Evolutionary conservation across 306 rosid species (phyloP).

Genomic region (Calophaca sinica): DNA sequence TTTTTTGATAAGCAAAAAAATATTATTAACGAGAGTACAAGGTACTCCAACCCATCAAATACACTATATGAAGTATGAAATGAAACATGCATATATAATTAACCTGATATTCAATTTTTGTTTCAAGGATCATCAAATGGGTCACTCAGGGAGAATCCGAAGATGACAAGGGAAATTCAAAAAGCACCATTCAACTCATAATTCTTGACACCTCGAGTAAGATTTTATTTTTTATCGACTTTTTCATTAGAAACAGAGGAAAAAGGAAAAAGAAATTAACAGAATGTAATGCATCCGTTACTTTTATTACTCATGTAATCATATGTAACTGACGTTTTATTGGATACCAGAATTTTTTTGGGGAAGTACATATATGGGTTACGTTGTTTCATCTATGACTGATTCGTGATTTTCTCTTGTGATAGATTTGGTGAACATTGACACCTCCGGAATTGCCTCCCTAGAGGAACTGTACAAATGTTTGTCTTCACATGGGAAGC

Average conservation of each 20-base stretch:
- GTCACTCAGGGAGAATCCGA: constrained; percentile 52
- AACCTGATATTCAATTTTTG: neutral
- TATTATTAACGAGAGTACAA: too few species aligned
- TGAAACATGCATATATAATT: too few species aligned
- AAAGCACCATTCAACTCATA: constrained; percentile 50
- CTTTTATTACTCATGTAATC: too few species aligned
- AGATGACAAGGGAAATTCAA: constrained; percentile 52
- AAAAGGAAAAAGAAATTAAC: neutral
- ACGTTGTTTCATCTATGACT: neutral
- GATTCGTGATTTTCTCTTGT: too few species aligned
- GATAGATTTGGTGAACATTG: constrained; percentile 74
- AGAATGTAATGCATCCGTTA: neutral
- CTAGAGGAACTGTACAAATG: constrained; percentile 65
- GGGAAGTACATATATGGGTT: too few species aligned
- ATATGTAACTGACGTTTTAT: too few species aligned
- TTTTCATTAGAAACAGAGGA: neutral
- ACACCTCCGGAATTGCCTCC: constrained; percentile 78
- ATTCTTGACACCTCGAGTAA: constrained; percentile 81
- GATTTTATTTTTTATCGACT: constrained; percentile 17
- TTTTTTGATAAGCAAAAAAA: too few species aligned
- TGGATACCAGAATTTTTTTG: too few species aligned
- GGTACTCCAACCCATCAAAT: too few species aligned
- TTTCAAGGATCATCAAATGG: constrained; percentile 63
- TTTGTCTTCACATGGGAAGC: constrained; percentile 61
- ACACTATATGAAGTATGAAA: too few species aligned